These are phyloP conservation scores for Barnettozyma siamensis DNA, from an alignment of 805 yeast species.

Conservation along the genomic window DNA sequence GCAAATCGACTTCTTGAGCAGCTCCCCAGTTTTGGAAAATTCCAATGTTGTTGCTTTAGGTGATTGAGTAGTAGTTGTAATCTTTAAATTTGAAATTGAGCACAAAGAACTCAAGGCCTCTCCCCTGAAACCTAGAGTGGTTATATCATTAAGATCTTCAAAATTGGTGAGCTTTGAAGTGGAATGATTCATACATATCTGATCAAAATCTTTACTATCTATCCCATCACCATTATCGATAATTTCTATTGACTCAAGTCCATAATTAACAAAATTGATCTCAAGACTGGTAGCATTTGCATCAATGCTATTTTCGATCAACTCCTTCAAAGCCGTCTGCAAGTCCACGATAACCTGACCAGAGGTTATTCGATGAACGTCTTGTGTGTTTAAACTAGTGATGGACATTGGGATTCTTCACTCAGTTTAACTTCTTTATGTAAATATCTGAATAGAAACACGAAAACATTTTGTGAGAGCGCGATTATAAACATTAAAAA, in stretches of 20 bases:
- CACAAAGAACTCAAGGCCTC: constrained; percentile 74
- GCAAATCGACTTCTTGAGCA: constrained; percentile 36
- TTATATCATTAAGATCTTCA: constrained; percentile 46
- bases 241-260: constrained; percentile 64
- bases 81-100: constrained; percentile 42
- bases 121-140: constrained; percentile 72
- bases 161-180: constrained; percentile 61
- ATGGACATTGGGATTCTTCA: constrained; percentile 4
- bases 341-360: constrained; percentile 90
- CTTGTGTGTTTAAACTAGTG: constrained; percentile 25
- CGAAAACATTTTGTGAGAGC: neutral
- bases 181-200: constrained; percentile 53
- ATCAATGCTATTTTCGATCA: constrained; percentile 83
- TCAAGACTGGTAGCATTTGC: constrained; percentile 68
- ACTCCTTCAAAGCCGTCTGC: constrained; percentile 72
- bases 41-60: constrained; percentile 56
- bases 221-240: constrained; percentile 69
- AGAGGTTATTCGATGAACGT: constrained; percentile 75
- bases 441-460: too few relatives aligned
- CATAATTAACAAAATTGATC: constrained; percentile 62
- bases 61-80: constrained; percentile 43
- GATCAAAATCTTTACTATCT: constrained; percentile 40
- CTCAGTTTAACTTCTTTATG: too few relatives aligned
- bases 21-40: constrained; percentile 50
- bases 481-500: neutral